Conservation (phyloP, 2,329 filamentous ascomycete species). For the Dissoconium aciculare region DNA sequence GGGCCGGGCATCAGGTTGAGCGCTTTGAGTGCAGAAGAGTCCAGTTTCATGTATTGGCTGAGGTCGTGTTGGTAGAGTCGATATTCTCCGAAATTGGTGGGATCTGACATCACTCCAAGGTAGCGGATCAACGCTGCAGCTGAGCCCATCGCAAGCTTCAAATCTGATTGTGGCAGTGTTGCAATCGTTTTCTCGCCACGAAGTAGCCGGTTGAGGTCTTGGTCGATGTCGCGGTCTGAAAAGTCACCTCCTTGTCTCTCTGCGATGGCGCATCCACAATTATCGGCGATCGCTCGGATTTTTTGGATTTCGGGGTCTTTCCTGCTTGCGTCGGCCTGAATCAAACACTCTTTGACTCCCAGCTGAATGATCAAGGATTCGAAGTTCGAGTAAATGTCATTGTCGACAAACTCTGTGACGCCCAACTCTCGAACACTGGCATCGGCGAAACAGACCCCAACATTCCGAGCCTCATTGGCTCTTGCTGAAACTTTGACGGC, state of each 20-base stretch:
- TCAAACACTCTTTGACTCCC: conserved; percentile 80
- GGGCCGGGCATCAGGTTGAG: conserved; percentile 95
- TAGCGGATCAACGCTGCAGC: conserved; percentile 92
- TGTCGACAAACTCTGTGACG: conserved; percentile 97
- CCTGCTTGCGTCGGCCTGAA: conserved; percentile 62
- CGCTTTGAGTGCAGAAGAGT: conserved; percentile 83
- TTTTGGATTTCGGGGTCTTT: conserved; percentile 85
- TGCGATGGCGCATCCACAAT: conserved; percentile 77
- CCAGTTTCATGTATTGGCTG: conserved; percentile 95
- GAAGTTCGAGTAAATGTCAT: conserved; percentile 95
- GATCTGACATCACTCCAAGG: conserved; percentile 73
- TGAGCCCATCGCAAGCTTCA: conserved; percentile 92
- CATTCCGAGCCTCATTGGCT: conserved; percentile 65
- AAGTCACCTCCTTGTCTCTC: conserved; percentile 68
- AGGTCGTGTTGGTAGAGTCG: conserved; percentile 95
- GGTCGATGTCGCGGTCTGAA: conserved; percentile 80
- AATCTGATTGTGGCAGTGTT: conserved; percentile 71
- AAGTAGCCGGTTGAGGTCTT: conserved; percentile 74
- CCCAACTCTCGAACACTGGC: conserved; percentile 90
- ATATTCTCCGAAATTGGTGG: conserved; percentile 93
- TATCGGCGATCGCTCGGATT: conserved; percentile 75
- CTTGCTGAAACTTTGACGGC: conserved; percentile 88
- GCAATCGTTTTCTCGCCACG: conserved; percentile 70
- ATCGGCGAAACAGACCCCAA: conserved; percentile 95
- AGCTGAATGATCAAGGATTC: conserved; percentile 93